These are phyloP conservation scores for Yamadazyma dendronema DNA, from an alignment of 1,139 yeast genomes.

Conservation along the genomic window DNA sequence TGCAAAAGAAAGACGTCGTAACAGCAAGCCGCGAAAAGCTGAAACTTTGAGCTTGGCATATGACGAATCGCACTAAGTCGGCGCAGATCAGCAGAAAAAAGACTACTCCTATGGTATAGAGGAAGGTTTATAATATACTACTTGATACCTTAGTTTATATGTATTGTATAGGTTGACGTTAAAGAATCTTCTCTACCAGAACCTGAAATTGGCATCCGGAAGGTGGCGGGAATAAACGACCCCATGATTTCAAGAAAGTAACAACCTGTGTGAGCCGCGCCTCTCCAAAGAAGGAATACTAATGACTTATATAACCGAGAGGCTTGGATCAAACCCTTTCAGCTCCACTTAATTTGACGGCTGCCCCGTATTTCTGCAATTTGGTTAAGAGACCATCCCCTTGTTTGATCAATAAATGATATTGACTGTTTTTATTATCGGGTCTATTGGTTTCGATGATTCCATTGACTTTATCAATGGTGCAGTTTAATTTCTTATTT, in stretches of 20 bases:
- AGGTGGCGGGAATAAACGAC: too few relatives aligned
- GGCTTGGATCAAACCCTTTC: constrained; percentile 47
- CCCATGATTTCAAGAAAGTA: too few relatives aligned
- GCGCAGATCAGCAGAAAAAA: too few relatives aligned
- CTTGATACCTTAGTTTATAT: too few relatives aligned
- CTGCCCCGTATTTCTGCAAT: constrained; percentile 95
- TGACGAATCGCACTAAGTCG: background rate
- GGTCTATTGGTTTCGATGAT: constrained; percentile 95
- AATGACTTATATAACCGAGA: too few relatives aligned
- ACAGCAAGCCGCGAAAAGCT: background rate
- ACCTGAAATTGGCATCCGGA: too few relatives aligned
- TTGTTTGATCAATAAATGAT: constrained; percentile 81
- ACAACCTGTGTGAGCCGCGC: too few relatives aligned
- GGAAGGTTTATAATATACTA: too few relatives aligned
- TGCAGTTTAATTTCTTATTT: constrained; percentile 89
- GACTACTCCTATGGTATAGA: too few relatives aligned
- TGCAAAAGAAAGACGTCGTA: background rate
- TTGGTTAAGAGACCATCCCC: constrained; percentile 93
- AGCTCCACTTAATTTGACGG: constrained; percentile 92
- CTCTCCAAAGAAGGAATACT: too few relatives aligned
- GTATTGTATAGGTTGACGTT: too few relatives aligned
- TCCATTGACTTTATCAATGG: constrained; percentile 93
- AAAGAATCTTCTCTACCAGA: too few relatives aligned
- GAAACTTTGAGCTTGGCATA: background rate
- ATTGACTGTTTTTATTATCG: constrained; percentile 93